Evolutionary conservation across 2,329 filamentous ascomycete species (phyloP).

Genomic region (Pseudogymnoascus sp.): DNA sequence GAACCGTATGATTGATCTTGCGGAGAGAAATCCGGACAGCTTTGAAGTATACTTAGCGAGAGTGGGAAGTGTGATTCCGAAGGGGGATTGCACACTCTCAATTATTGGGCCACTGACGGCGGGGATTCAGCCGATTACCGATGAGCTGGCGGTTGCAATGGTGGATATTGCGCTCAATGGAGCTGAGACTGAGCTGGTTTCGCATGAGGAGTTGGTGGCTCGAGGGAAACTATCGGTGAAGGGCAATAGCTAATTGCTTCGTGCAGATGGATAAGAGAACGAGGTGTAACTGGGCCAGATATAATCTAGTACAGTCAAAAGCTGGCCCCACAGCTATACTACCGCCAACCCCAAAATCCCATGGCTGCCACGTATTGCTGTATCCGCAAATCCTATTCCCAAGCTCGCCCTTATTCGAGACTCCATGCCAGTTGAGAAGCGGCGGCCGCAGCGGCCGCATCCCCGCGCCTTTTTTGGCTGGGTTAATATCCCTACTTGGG

Average conservation of each 20-base stretch:
- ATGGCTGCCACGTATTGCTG: background rate
- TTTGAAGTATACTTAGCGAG: constrained; percentile 11
- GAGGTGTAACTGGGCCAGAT: background rate
- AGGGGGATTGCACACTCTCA: background rate
- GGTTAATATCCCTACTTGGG: background rate
- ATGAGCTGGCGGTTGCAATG: constrained; percentile 13
- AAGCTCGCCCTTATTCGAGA: background rate
- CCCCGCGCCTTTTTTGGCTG: background rate
- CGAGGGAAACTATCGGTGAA: background rate
- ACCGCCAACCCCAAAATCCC: background rate
- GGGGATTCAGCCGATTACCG: constrained; percentile 11
- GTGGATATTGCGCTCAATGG: constrained; percentile 16
- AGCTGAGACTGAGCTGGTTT: background rate
- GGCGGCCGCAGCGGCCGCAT: background rate
- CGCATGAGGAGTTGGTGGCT: background rate
- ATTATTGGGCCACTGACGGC: constrained; percentile 7
- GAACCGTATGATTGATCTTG: constrained; percentile 11
- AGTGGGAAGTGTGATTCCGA: constrained; percentile 9
- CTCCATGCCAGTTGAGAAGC: constrained; percentile 10
- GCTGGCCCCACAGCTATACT: background rate
- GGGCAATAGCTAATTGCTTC: background rate
- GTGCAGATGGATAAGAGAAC: background rate
- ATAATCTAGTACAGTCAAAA: background rate
- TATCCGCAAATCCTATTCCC: constrained; percentile 10
- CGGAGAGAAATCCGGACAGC: constrained; percentile 14